Evolutionary conservation across 2,329 filamentous ascomycete genomes (phyloP), one percentile per base, ranked within the genome.

Genomic region (Zymoseptoria ardabiliae): DNA sequence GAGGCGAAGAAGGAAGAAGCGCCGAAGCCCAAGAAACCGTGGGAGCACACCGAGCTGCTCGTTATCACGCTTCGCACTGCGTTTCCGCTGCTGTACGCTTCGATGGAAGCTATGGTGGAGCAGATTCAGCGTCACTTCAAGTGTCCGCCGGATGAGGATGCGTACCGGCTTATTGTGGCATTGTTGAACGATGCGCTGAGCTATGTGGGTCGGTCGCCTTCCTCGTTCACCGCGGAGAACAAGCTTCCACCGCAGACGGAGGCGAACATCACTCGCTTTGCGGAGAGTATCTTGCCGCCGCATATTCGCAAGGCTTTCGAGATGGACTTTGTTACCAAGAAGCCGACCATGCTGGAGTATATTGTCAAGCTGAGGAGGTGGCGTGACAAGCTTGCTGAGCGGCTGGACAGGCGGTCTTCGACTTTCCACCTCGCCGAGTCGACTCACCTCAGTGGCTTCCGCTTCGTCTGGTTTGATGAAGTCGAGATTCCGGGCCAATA

Each of bases 41-140:
- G 94, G 94, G 94, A 99, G 72, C 87, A 95, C 68, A 93, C 91
- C 0, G 94, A 99, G 67, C 92, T 97, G 72, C 91, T 99, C 61
- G 91, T 96, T 82, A 89, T 91, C 35, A 89, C 91, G 28, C 85
- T 99, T 57, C 97, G 99, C 80, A 97, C 94, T 6, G 92, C 93
- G 0, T 99, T 97, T 80, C 94, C 94, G 22, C 82, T 99, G 19
- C 83, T 99, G 67, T 94, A 95, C 9, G 79, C 97, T 50, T 97
- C 93, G 0, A 97, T 99, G 94, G 94, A 99, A 77, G 96, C 93
- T 0, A 99, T 97, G 91, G 92, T 97, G 28, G 94, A 99, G 72
- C 93, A 97, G 75, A 96, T 99, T 60, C 89, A 94, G 74, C 97
- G 97, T 80, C 89, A 97, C 76, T 99, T 99, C 83, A 99, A 99